Conservation (phyloP, 768 basidiomycete genomes). For the Trametes cingulata region DNA sequence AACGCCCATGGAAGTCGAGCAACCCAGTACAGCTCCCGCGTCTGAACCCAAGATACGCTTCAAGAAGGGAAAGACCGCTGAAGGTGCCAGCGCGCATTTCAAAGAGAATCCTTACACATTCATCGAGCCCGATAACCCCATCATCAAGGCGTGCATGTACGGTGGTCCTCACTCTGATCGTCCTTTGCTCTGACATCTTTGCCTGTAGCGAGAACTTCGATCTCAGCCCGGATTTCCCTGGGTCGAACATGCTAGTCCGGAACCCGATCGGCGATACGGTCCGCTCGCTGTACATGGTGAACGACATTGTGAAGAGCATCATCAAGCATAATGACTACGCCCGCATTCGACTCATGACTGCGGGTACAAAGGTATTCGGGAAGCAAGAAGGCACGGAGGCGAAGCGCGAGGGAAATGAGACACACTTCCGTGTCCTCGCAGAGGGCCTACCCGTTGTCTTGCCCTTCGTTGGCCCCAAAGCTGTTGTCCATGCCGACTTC, state of each 20-base stretch:
- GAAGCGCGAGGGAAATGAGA: slow-evolving; percentile 50
- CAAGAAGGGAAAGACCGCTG: slow-evolving; percentile 25
- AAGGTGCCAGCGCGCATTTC: slow-evolving; percentile 36
- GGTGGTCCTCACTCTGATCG: slow-evolving; percentile 27
- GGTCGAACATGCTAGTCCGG: slow-evolving; percentile 78
- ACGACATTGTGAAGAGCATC: slow-evolving; percentile 80
- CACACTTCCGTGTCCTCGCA: slow-evolving; percentile 73
- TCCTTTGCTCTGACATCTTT: neutral
- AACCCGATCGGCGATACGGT: slow-evolving; percentile 73
- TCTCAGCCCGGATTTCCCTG: slow-evolving; percentile 71
- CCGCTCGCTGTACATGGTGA: slow-evolving; percentile 86
- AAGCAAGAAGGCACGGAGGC: slow-evolving; percentile 74
- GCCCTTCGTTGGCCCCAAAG: slow-evolving; percentile 70
- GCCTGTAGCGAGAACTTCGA: slow-evolving; percentile 67
- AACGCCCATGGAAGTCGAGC: slow-evolving; percentile 20
- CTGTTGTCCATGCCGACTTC: slow-evolving; percentile 61
- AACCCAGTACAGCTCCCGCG: neutral
- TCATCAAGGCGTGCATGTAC: slow-evolving; percentile 73
- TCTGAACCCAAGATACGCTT: slow-evolving; percentile 21
- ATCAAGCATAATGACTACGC: slow-evolving; percentile 80
- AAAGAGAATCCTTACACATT: slow-evolving; percentile 94
- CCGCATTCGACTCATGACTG: slow-evolving; percentile 82
- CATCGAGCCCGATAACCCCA: slow-evolving; percentile 67
- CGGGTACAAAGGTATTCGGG: slow-evolving; percentile 92
- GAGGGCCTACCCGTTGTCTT: slow-evolving; percentile 85